Evolutionary conservation across 2,329 filamentous ascomycete genomes (phyloP).

Genomic region (Apiospora phragmitis): DNA sequence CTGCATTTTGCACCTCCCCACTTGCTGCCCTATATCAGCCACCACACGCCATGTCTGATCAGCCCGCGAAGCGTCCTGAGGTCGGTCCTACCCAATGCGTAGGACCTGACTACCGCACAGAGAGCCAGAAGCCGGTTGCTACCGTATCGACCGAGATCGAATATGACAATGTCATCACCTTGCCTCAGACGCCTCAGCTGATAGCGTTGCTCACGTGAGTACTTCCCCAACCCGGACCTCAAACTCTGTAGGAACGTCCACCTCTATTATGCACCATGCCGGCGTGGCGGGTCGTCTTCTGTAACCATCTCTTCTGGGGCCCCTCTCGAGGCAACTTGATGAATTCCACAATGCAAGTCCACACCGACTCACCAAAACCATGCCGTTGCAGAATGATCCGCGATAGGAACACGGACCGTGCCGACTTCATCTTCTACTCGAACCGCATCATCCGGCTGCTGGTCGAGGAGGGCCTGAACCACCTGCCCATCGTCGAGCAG

Average conservation of each 20-base stretch:
- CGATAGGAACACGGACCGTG: slow-evolving; percentile 83
- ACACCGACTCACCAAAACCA: background rate
- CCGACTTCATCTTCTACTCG: slow-evolving; percentile 99
- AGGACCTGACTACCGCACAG: slow-evolving; percentile 76
- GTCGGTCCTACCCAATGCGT: slow-evolving; percentile 61
- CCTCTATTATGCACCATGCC: background rate
- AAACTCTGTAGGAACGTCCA: background rate
- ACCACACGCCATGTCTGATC: slow-evolving; percentile 3
- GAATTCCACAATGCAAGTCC: background rate
- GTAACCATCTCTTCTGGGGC: background rate
- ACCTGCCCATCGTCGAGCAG: slow-evolving; percentile 87
- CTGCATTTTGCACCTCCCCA: slow-evolving; percentile 4
- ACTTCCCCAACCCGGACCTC: slow-evolving; percentile 21
- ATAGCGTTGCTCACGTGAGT: slow-evolving; percentile 97
- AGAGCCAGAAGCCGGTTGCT: slow-evolving; percentile 78
- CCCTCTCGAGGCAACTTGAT: background rate
- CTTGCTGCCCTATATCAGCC: background rate
- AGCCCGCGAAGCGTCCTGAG: slow-evolving; percentile 22
- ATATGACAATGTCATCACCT: slow-evolving; percentile 84
- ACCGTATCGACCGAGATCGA: slow-evolving; percentile 83
- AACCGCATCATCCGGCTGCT: slow-evolving; percentile 96
- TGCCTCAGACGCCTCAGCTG: slow-evolving; percentile 92
- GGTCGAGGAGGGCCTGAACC: slow-evolving; percentile 96
- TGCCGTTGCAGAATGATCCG: slow-evolving; percentile 77
- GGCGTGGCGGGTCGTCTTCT: background rate